These are phyloP conservation scores for Torulaspora microellipsoides DNA, from an alignment of 805 yeast genomes.

Conservation along the genomic window DNA sequence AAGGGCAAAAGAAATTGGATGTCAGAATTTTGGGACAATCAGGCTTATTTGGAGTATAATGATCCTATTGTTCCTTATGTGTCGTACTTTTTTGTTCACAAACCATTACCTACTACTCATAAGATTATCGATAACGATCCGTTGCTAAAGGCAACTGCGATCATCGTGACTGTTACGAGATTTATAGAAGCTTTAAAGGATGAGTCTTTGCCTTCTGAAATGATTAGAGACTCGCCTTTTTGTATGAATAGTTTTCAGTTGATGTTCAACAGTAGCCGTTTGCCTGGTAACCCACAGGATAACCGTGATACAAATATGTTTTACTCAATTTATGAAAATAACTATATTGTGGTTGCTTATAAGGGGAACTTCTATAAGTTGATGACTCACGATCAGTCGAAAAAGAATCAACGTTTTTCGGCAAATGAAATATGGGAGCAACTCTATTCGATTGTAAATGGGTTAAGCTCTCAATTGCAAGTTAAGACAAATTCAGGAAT, in stretches of 20 bases:
- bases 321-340: conserved; percentile 46
- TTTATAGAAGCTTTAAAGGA: conserved; percentile 63
- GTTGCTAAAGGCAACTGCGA: conserved; percentile 67
- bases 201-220: conserved; percentile 77
- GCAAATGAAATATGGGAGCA: conserved; percentile 52
- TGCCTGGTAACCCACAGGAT: conserved; percentile 49
- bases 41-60: conserved; percentile 83
- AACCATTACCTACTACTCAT: conserved; percentile 46
- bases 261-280: conserved; percentile 86
- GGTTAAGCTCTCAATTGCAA: conserved; percentile 24
- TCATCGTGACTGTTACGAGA: conserved; percentile 60
- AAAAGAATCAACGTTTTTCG: conserved; percentile 40
- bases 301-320: conserved; percentile 56
- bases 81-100: conserved; percentile 83
- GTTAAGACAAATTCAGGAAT: conserved; percentile 41
- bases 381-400: conserved; percentile 45
- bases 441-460: conserved; percentile 49
- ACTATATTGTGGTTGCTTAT: conserved; percentile 66
- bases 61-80: conserved; percentile 96
- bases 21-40: conserved; percentile 88
- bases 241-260: conserved; percentile 91
- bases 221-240: conserved; percentile 70
- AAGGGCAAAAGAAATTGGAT: conserved; percentile 74
- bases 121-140: conserved; percentile 55
- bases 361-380: conserved; percentile 81